These are phyloP conservation scores for Penicillium sp. DNA, from an alignment of 2,329 filamentous ascomycete genomes.

Conservation along the genomic window DNA sequence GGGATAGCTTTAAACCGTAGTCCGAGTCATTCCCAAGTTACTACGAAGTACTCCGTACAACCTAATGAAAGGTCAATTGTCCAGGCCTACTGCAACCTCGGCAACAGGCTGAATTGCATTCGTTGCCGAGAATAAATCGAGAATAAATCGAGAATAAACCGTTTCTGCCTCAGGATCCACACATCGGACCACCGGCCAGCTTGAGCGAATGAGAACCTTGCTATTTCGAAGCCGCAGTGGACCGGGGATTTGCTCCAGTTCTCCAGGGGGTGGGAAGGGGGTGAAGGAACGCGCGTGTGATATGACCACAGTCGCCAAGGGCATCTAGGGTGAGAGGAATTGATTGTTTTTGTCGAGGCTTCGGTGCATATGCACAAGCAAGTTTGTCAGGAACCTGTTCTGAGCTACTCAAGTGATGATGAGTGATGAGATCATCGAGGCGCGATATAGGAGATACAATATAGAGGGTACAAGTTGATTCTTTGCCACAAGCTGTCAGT, in stretches of 20 bases:
- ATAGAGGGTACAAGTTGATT: not conserved
- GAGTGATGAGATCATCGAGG: constrained; percentile 20
- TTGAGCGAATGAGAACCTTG: constrained; percentile 16
- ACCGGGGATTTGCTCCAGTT: constrained; percentile 13
- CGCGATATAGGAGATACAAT: not conserved
- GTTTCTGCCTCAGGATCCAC: constrained; percentile 20
- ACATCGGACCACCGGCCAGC: constrained; percentile 6
- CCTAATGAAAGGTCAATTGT: not conserved
- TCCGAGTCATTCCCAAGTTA: not conserved
- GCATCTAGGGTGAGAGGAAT: not conserved
- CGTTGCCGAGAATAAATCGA: not conserved
- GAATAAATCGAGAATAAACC: constrained; percentile 5
- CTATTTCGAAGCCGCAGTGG: constrained; percentile 23
- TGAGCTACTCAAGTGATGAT: constrained; percentile 10
- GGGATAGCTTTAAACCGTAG: not conserved
- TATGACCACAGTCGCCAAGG: not conserved
- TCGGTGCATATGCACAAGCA: not conserved
- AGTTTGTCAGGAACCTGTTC: not conserved
- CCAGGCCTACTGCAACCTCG: not conserved
- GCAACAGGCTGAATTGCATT: not conserved
- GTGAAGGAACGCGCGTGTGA: not conserved
- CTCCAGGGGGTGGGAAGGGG: constrained; percentile 8
- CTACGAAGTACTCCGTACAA: not conserved
- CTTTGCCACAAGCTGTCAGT: not conserved
- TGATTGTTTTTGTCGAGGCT: not conserved